Conservation (phyloP, 345 rosid species). For the Boechera divaricarpa region DNA sequence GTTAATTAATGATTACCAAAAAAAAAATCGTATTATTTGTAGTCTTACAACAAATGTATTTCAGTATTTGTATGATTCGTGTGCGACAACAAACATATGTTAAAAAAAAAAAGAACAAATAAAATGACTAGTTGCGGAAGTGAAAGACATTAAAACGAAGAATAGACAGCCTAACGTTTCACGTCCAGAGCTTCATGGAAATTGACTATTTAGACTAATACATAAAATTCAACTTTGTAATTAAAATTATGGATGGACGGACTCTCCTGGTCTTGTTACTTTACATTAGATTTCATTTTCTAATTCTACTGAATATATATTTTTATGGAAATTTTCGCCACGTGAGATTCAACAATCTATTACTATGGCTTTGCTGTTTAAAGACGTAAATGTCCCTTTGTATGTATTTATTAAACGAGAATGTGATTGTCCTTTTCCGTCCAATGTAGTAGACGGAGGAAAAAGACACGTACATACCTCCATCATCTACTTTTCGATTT, state of each 20-base stretch:
- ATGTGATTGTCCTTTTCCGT: constrained; percentile 37
- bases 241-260: constrained; percentile 21
- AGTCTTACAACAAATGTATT: background rate
- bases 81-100: constrained; percentile 22
- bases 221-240: constrained; percentile 17
- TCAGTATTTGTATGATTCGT: background rate
- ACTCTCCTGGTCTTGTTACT: constrained; percentile 13
- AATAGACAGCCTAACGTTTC: constrained; percentile 35
- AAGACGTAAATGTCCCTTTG: constrained; percentile 35
- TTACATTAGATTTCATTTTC: background rate
- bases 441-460: constrained; percentile 28
- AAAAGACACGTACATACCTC: constrained; percentile 35
- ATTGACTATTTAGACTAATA: constrained; percentile 17
- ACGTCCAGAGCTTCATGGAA: constrained; percentile 18
- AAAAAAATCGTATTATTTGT: background rate
- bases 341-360: constrained; percentile 31
- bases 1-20: background rate
- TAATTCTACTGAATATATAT: background rate
- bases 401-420: background rate
- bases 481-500: constrained; percentile 26
- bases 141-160: constrained; percentile 26
- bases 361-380: background rate
- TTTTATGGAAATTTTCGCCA: constrained; percentile 18
- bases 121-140: background rate
- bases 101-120: background rate